Percentiles rank a stretch among this genome's conserved stretches.
Evolutionary conservation across 768 basidiomycete genomes (phyloP).

Genomic region (Xerocomus potaroensis): DNA sequence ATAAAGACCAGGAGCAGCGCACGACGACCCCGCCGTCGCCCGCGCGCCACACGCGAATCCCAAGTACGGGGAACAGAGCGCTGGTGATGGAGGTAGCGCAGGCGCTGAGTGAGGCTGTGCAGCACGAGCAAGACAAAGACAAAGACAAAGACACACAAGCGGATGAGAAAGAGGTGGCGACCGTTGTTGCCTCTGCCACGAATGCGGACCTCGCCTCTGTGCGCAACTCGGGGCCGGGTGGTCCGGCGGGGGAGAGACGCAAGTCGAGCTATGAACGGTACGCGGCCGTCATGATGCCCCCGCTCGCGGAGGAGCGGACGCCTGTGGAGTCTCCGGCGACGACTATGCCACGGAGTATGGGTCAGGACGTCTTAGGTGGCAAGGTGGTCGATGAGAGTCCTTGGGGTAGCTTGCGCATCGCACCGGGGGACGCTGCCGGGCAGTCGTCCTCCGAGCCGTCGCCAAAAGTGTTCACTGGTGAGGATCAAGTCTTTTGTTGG

Average conservation of each 20-base stretch:
- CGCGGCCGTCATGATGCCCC: constrained; percentile 56
- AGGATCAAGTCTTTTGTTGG: constrained; percentile 7
- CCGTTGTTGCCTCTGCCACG: too few species aligned
- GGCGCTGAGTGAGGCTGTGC: constrained; percentile 41
- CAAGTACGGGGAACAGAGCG: constrained; percentile 64
- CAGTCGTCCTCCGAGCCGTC: neutral
- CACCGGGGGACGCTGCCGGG: neutral
- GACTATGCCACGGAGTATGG: constrained; percentile 41
- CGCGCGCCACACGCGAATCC: constrained; percentile 50
- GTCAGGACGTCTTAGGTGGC: constrained; percentile 1
- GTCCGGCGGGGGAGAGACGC: constrained; percentile 46
- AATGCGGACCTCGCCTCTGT: too few species aligned
- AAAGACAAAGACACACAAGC: neutral
- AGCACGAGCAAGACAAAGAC: constrained; percentile 6
- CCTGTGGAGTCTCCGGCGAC: constrained; percentile 51
- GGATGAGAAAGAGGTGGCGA: neutral
- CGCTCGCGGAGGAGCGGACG: constrained; percentile 65
- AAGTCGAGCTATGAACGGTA: constrained; percentile 68
- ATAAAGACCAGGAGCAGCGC: constrained; percentile 22
- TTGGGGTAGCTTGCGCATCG: constrained; percentile 6
- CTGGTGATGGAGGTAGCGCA: constrained; percentile 79
- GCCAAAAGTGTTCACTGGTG: constrained; percentile 33
- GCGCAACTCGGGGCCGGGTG: constrained; percentile 2
- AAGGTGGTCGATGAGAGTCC: constrained; percentile 12
- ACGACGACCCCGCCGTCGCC: constrained; percentile 28